Evolutionary conservation across 2,329 filamentous ascomycete genomes (phyloP).

Genomic region (Penicillium sp.): DNA sequence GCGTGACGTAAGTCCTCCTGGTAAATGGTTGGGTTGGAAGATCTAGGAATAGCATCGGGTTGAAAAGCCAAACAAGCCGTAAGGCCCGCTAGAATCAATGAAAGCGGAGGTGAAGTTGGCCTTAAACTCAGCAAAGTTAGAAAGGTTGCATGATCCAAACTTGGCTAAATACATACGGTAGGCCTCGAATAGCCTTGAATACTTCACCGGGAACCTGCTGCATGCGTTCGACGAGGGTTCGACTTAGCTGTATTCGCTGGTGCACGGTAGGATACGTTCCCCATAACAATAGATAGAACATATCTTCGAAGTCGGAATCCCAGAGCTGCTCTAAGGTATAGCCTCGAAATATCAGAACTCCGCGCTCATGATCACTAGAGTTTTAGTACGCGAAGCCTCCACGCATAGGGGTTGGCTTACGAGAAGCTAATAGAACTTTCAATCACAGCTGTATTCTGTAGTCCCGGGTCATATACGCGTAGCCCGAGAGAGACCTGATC

Average conservation of each 20-base stretch:
- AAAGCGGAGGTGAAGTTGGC: constrained; percentile 19
- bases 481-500: constrained; percentile 28
- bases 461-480: constrained; percentile 33
- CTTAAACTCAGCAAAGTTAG: constrained; percentile 7
- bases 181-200: constrained; percentile 17
- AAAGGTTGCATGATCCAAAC: not conserved
- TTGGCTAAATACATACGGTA: constrained; percentile 22
- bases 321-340: constrained; percentile 30
- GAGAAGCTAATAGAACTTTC: constrained; percentile 31
- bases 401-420: constrained; percentile 15
- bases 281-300: constrained; percentile 32
- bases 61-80: constrained; percentile 25
- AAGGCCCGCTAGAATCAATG: constrained; percentile 29
- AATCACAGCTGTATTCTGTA: constrained; percentile 33
- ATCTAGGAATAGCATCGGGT: constrained; percentile 21
- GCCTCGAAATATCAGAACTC: constrained; percentile 28
- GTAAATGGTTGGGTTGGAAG: constrained; percentile 21
- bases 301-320: constrained; percentile 31
- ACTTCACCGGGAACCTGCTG: constrained; percentile 21
- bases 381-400: not conserved
- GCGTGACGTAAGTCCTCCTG: constrained; percentile 16
- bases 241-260: constrained; percentile 19
- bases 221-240: constrained; percentile 21
- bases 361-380: constrained; percentile 27
- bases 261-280: constrained; percentile 22